Base-by-base conservation (phyloP, 2,329 filamentous ascomycete species). In the Colletotrichum eremochloae region DNA sequence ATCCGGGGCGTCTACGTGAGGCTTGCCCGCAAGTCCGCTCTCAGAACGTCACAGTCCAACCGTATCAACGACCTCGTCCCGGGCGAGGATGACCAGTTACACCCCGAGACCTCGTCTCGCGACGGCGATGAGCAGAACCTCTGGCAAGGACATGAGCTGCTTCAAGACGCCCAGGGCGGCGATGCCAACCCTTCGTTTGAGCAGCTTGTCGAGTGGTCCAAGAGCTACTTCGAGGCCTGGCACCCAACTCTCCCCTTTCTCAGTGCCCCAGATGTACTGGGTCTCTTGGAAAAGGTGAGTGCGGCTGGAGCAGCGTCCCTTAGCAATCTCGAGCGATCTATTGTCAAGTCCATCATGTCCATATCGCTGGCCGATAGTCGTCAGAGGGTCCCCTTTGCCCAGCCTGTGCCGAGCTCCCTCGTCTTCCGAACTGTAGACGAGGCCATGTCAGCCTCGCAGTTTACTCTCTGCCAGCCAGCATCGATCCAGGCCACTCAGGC, bases 161-260 rank as follows among this genome's bases (percentile, higher is more conserved):
- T 72, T 18, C 56, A 57, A 2, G 65, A 75, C 4, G 3, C 57
- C 3, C 58, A 67, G 5, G 40, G 52, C 15, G 58, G 64, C 2
- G 24, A 11, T 24, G 69, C 68, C 8, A 71, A 75, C 1, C 69
- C 81, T n/a, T 18, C 42, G 0, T 89, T 89, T 71, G 85, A 88
- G 11, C 80, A 86, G 24, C 79, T 89, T 20, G 80, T 87, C 1
- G 76, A 80, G 4, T 88, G 86, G 84, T 86, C 85, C 7, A 82
- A 81, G 61, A 85, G 82, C 58, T 90, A 89, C 73, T 90, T 90
- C 72, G 83, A 88, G 33, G 83, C 86, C 20, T 90, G 88, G 88
- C 88, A 90, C 74, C 84, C 86, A 0, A 82, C 87, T 2, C 86
- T 89, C 53, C 88, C 88, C 0, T 90, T 88, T 66, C 80, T 90